Percentiles rank a stretch among this genome's conserved stretches.
phyloP scores from a whole-genome alignment of 805 yeast species.

The Cyberlindnera meyerae region DNA sequence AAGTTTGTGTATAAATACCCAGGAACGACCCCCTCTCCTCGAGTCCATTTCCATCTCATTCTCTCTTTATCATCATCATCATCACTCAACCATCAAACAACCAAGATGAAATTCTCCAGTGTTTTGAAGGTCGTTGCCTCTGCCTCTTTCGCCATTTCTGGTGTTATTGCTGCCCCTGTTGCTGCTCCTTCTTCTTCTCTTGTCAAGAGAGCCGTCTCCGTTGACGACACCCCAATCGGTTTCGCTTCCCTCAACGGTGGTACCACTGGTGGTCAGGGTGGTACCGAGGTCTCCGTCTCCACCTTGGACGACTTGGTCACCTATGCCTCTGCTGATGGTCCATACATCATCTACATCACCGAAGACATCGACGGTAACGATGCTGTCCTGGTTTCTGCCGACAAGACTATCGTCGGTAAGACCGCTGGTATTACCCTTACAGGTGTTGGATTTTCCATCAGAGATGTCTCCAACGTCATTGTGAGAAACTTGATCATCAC shows the following conservation, averaged over 20 bases:
- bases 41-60: too few species aligned
- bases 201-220: background rate
- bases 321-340: background rate
- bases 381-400: constrained; percentile 1
- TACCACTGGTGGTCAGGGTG: constrained; percentile 6
- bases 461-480: constrained; percentile 1
- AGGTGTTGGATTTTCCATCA: constrained; percentile 2
- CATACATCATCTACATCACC: constrained; percentile 2
- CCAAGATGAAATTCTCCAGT: background rate
- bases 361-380: constrained; percentile 2
- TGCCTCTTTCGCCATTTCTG: background rate
- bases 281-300: constrained; percentile 2
- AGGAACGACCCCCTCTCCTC: too few species aligned
- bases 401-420: constrained; percentile 6
- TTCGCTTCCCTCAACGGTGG: constrained; percentile 4
- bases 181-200: too few species aligned
- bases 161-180: background rate
- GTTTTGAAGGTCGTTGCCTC: background rate
- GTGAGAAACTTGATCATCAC: constrained; percentile 3
- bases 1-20: too few species aligned
- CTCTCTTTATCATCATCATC: too few species aligned
- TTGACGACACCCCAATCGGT: constrained; percentile 1
- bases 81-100: too few species aligned
- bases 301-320: constrained; percentile 1
- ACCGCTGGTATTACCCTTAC: constrained; percentile 3